A percentile compares a stretch with the other conserved stretches of the same genome.
Conservation (phyloP, 1,284 basidiomycete species). For the Psilocybe mexicana region DNA sequence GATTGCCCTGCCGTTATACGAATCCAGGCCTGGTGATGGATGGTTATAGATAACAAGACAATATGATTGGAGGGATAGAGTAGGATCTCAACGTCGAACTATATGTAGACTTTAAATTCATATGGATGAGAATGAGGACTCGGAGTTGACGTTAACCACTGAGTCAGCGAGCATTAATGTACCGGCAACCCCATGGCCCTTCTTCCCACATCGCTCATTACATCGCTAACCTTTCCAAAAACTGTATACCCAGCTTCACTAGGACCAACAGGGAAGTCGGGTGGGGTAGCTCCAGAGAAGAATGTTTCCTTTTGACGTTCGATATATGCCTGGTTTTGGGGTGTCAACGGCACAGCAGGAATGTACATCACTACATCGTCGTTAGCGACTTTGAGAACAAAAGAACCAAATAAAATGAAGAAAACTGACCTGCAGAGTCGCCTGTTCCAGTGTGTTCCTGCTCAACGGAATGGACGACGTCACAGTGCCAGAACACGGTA, state of each 20-base stretch:
- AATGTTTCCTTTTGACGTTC: slow-evolving; percentile 64
- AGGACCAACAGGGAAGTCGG: slow-evolving; percentile 70
- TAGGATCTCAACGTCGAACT: too few relatives aligned
- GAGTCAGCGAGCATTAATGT: background rate
- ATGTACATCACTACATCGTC: slow-evolving; percentile 71
- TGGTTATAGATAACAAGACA: too few relatives aligned
- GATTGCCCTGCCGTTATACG: background rate
- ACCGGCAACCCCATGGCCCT: slow-evolving; percentile 56
- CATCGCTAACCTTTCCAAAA: slow-evolving; percentile 48
- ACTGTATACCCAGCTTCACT: slow-evolving; percentile 59
- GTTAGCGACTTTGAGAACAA: too few relatives aligned
- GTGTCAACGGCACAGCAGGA: slow-evolving; percentile 75
- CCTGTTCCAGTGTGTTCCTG: slow-evolving; percentile 61
- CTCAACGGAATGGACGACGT: slow-evolving; percentile 84
- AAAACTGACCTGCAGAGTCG: slow-evolving; percentile 66
- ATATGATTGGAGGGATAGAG: too few relatives aligned
- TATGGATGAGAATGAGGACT: too few relatives aligned
- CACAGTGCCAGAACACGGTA: slow-evolving; percentile 87
- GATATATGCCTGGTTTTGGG: slow-evolving; percentile 63
- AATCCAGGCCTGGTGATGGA: too few relatives aligned
- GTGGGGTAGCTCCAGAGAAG: slow-evolving; percentile 59
- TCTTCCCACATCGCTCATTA: slow-evolving; percentile 46
- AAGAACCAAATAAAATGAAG: too few relatives aligned
- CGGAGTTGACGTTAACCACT: too few relatives aligned
- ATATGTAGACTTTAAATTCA: too few relatives aligned